Evolutionary conservation across 257 asterid species (phyloP), one percentile per base, ranked within the genome.

Genomic region (Nicotiana attenuata): DNA sequence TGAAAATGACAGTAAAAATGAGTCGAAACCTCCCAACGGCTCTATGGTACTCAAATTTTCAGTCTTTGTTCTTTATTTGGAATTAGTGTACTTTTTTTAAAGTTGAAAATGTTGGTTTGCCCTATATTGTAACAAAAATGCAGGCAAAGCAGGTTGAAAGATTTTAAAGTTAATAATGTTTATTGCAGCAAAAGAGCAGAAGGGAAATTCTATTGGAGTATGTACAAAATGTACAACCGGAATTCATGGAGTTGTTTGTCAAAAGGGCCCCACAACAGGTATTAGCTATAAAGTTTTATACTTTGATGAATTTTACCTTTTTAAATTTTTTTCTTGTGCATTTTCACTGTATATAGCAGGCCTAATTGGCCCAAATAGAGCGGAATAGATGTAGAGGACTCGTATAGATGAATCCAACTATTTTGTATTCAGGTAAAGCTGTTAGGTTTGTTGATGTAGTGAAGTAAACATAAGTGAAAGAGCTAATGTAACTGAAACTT

Each of bases 221-320:
- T 80, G 99, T 96, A 83, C 97, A 94, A 82, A 94, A 92, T 88
- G 98, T 96, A 67, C 87, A 96, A 85, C 99, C 99, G 64, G 98
- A 94, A 89, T 91, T 96, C 91, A 94, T 96, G 99, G 99, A 96
- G 81, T 69, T 96, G 89, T 96, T 96, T 61, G 89, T 91, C 80
- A 94, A 93, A 90, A 90, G 91, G 85, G 99, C 98, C 20, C 97
- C 99, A 4, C 95, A 88, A 91, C 98, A 92, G 97, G 99, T 96
- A 84, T 73, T 68, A 47, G 45, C 63, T 22, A 14, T 47, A 17
- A 73, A 73, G 35, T 47, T 73, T 47, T 35, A 5, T 22, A 22
- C 79, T 47, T 73, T 19, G n/a, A 61, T n/a, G 26, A 64, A 3
- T 19, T 20, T 19, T 53, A 69, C 50, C 9, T 10, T 20, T 66